Base-by-base conservation (phyloP, 2,329 filamentous ascomycete genomes). In the Epichloe baconii region DNA sequence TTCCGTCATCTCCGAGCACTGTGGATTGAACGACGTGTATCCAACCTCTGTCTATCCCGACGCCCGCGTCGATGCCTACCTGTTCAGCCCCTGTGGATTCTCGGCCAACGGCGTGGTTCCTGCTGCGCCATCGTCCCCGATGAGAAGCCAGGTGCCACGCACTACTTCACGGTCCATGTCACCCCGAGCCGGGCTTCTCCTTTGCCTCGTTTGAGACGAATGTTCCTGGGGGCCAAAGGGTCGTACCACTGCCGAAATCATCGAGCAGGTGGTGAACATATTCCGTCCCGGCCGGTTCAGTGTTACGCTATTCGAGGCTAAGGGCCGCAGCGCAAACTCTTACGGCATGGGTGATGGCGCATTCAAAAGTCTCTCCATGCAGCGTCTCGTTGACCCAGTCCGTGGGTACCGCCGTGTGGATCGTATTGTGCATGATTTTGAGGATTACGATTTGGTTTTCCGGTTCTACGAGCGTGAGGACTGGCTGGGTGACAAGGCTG, bases 151-250 rank as follows among this genome's bases (percentile, higher is more conserved):
- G 74, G 74, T 49, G 72, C 78, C 4, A 85, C 80, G 41, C 89
- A 97, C 70, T 98, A 98, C 72, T 98, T 96, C 71, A 98, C 91
- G 1, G 93, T 98, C 23, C 93, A 98, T 64, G 93, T 98, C 58
- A 98, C 93, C 0, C 93, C 0, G 93, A 98, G 75, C 88, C 91
- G 14, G 83, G 95, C 62, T 98, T 91, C 74, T 96, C 90, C 5
- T 98, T 95, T 66, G 93, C 93, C 37, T 96, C 89, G 2, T 98
- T 98, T 64, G 93, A 98, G 75, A 97, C 93, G 58, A 98, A 97
- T 60, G 91, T 98, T 4, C 93, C 93, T 1, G 86, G 88, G 88
- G 83, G 82, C 5, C 88, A 95, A 88, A 81, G 52, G 90, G 90
- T 15, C 85, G 90, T 55, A 86, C 90, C 65, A 96, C 91, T 0